Conservation (phyloP, 169 alveolate species). For the Blepharisma undulans region DNA sequence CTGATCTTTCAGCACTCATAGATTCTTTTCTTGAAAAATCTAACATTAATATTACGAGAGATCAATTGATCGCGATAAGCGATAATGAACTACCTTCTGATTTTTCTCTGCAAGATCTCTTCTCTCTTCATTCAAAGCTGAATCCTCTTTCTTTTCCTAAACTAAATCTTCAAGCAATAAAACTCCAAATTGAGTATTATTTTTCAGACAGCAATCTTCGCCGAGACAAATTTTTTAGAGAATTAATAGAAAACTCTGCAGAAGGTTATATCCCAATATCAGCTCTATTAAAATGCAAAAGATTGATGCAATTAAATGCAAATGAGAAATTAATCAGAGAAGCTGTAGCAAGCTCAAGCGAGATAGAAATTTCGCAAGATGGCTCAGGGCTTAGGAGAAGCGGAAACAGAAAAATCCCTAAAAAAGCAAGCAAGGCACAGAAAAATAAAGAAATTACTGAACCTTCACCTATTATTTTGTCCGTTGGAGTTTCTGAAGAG, state of each 20-base stretch:
- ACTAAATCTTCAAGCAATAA: neutral
- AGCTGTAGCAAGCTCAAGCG: slow-evolving; percentile 25
- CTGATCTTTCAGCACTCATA: neutral
- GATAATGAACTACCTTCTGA: neutral
- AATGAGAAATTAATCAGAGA: slow-evolving; percentile 39
- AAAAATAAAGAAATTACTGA: slow-evolving; percentile 42
- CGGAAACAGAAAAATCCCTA: slow-evolving; percentile 65
- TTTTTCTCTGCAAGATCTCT: neutral
- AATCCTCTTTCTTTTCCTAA: neutral
- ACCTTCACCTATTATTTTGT: neutral
- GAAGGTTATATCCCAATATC: neutral
- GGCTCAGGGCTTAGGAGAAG: slow-evolving; percentile 61
- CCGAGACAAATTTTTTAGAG: neutral
- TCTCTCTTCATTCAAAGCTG: neutral
- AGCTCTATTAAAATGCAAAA: slow-evolving; percentile 63
- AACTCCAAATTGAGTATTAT: slow-evolving; percentile 4
- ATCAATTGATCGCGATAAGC: neutral
- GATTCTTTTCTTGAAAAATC: neutral
- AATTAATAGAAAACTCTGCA: neutral
- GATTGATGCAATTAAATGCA: slow-evolving; percentile 60
- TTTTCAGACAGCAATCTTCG: neutral
- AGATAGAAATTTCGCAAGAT: slow-evolving; percentile 56
- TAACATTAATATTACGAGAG: neutral
- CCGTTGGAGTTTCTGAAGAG: neutral
- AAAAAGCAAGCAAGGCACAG: slow-evolving; percentile 41